Base-by-base conservation (phyloP, 768 basidiomycete species). In the Mycena latifolia region DNA sequence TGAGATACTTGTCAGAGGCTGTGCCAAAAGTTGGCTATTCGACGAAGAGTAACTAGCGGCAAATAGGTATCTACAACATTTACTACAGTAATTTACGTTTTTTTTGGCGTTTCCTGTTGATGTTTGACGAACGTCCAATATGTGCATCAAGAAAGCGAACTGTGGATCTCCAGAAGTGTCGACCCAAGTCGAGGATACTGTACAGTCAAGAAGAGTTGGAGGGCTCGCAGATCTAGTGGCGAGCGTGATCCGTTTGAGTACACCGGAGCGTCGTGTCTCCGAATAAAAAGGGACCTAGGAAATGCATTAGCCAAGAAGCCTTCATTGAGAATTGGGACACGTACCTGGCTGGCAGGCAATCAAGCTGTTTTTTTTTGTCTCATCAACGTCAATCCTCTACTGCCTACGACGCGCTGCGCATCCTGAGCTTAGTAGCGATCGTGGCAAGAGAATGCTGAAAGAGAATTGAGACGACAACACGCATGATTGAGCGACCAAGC, bases 1-100 rank as follows among this genome's bases (percentile, higher is more conserved):
- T 25, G 10, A 11, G 24, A 7, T 25, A 3, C 5, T 22, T 22
- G 45, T 46, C 45, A 46, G 45, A 24, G 45, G 45, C 45, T 46
- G 12, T 59, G 57, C 35, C 48, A 22, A 53, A 52, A 45, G n/a
- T 47, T 47, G 56, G 45, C 33, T 17, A 25, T 8, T 20, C 28
- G 22, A 22, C 0, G 20, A 25, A 47, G 43, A 25, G 33, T 29
- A 52, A 53, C 18, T 37, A 51, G 37, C 5, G 12, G 9, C 50
- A 52, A 52, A 41, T 46, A 46, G 24, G 24, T 43, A 61, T 52
- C 9, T 43, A 43, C 37, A 52, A 17, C 8, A 39, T 10, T 39
- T 31, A 37, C 14, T 14, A 5, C 2, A 20, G 18, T 35, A 25
- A 33, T 20, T 33, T n/a, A 18, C n/a, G 29, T 11, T 18, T 39